These are phyloP conservation scores for Ammopiptanthus mongolicus DNA, from an alignment of 306 rosid species.

Conservation along the genomic window DNA sequence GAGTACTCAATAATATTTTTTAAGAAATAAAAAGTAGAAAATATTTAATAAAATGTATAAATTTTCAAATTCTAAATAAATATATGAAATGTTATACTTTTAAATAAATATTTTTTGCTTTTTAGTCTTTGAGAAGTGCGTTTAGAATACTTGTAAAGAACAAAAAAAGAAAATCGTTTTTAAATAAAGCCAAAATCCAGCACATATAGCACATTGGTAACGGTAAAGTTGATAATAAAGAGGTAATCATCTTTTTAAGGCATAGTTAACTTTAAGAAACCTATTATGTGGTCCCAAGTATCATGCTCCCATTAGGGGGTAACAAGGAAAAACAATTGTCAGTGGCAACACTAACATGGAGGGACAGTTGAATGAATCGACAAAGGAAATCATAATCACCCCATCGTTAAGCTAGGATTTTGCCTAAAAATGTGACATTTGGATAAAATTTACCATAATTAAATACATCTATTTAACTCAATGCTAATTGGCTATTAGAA, in stretches of 20 bases:
- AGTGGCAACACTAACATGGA: conserved; percentile 30
- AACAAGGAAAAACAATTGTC: conserved; percentile 33
- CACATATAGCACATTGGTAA: neutral
- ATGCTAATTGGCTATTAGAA: conserved; percentile 18
- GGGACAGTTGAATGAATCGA: conserved; percentile 30
- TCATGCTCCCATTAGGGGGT: conserved; percentile 39
- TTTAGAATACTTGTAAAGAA: no score
- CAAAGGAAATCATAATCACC: conserved; percentile 26
- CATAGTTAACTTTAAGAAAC: conserved; percentile 31
- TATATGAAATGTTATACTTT: no score
- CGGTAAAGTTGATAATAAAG: neutral
- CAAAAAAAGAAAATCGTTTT: no score
- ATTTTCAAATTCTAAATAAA: no score
- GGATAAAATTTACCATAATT: conserved; percentile 5
- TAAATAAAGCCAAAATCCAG: neutral
- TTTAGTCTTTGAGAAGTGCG: no score
- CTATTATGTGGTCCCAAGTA: conserved; percentile 45
- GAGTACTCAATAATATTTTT: no score
- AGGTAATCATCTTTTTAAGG: conserved; percentile 14
- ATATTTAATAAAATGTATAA: no score
- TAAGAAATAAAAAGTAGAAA: no score
- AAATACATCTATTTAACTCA: neutral
- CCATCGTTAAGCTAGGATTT: conserved; percentile 43
- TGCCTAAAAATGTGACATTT: conserved; percentile 18
- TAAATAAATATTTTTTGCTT: no score